These are phyloP conservation scores for Lasiosphaeris hirsuta DNA, from an alignment of 495 filamentous ascomycete genomes.

Conservation along the genomic window DNA sequence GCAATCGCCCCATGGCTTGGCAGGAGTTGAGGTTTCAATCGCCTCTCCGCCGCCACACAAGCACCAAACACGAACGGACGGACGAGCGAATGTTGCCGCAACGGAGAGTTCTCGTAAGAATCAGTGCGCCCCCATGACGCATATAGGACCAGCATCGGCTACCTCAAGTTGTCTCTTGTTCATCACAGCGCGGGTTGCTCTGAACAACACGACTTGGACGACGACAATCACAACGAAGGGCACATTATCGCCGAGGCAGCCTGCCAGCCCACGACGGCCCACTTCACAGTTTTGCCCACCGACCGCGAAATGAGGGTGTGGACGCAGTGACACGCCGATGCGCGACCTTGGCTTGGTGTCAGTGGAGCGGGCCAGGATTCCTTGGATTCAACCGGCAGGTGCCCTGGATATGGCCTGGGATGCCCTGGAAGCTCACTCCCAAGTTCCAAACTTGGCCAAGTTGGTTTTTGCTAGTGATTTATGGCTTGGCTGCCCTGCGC, in stretches of 20 bases:
- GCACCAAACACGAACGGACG: not conserved
- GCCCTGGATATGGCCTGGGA: constrained; percentile 6
- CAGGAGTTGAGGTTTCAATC: constrained; percentile 16
- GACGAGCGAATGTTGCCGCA: no score
- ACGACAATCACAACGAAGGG: no score
- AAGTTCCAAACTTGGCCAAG: constrained; percentile 10
- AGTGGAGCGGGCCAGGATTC: constrained; percentile 16
- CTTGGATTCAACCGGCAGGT: constrained; percentile 18
- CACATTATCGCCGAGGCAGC: no score
- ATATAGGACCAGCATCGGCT: no score
- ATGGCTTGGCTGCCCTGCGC: not conserved
- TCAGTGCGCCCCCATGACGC: no score
- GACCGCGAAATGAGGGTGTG: constrained; percentile 20
- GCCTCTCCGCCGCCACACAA: constrained; percentile 5
- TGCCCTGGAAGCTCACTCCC: constrained; percentile 9
- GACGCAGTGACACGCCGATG: constrained; percentile 2
- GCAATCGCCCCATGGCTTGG: constrained; percentile 18
- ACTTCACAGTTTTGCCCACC: not conserved
- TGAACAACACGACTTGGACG: no score
- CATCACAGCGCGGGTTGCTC: no score
- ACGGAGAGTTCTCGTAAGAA: no score
- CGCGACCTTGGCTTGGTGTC: constrained; percentile 13
- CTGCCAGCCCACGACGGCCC: no score
- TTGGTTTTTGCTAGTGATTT: constrained; percentile 1
- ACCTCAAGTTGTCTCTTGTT: no score